Conservation (phyloP, 2,329 filamentous ascomycete genomes). For the Nemania sp. region DNA sequence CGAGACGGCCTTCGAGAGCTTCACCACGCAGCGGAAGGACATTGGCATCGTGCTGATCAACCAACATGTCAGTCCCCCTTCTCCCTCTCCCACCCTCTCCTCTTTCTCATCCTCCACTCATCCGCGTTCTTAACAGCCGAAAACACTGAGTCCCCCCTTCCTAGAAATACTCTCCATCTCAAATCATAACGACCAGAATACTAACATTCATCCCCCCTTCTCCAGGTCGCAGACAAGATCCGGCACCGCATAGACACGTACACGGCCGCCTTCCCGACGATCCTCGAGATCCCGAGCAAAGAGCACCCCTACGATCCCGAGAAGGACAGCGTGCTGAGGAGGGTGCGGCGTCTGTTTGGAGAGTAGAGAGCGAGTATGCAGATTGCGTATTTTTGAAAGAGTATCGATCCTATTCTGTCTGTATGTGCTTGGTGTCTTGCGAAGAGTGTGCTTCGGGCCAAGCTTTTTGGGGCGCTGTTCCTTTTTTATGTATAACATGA, state of each 20-base stretch:
- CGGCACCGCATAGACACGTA: constrained; percentile 87
- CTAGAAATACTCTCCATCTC: too few species aligned
- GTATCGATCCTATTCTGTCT: too few species aligned
- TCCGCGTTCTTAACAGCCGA: background rate
- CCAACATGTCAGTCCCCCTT: constrained; percentile 73
- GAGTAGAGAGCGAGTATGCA: too few species aligned
- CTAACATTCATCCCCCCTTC: background rate
- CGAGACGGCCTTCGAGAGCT: constrained; percentile 85
- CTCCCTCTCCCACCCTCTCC: background rate
- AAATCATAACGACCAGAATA: background rate
- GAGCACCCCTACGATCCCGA: constrained; percentile 98
- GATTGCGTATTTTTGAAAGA: too few species aligned
- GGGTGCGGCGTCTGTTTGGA: constrained; percentile 71
- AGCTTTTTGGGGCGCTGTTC: too few species aligned
- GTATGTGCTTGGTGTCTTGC: too few species aligned
- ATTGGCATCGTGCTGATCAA: constrained; percentile 97
- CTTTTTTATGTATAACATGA: background rate
- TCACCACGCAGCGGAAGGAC: constrained; percentile 89
- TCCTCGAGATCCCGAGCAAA: constrained; percentile 97
- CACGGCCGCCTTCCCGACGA: constrained; percentile 91
- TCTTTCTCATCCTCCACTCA: background rate
- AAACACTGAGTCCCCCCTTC: too few species aligned
- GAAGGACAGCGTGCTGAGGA: constrained; percentile 94
- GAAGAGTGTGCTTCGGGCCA: too few species aligned
- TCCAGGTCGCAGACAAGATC: constrained; percentile 89